These are phyloP conservation scores for Gautieria morchelliformis DNA, from an alignment of 768 basidiomycete species.

Conservation along the genomic window DNA sequence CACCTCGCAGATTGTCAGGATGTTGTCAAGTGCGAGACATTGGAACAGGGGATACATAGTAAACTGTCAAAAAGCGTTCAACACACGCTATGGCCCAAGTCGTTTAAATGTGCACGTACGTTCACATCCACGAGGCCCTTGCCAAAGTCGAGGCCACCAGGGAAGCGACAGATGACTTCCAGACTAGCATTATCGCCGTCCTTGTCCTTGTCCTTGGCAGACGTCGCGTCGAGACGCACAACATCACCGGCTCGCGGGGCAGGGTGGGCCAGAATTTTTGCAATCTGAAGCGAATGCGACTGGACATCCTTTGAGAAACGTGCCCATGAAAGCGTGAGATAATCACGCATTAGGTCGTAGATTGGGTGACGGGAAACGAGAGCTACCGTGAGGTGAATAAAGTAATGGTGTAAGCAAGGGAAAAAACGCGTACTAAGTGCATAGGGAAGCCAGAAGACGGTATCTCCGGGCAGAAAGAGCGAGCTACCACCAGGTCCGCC, in stretches of 20 bases:
- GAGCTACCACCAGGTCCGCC: conserved; percentile 83
- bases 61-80: conserved; percentile 31
- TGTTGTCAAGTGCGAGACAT: conserved; percentile 85
- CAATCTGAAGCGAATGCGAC: conserved; percentile 83
- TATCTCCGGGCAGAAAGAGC: conserved; percentile 78
- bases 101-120: conserved; percentile 11
- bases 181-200: conserved; percentile 47
- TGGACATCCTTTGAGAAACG: conserved; percentile 91
- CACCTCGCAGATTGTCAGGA: conserved; percentile 87
- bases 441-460: conserved; percentile 93
- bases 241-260: conserved; percentile 82
- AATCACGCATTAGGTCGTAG: conserved; percentile 92
- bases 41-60: conserved; percentile 97
- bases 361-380: conserved; percentile 88
- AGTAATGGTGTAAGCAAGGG: conserved; percentile 2
- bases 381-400: conserved; percentile 31
- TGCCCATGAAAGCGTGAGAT: conserved; percentile 91
- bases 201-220: conserved; percentile 38
- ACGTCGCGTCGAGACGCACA: conserved; percentile 70
- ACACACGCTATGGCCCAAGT: background rate
- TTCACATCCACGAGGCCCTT: conserved; percentile 87
- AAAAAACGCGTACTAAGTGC: conserved; percentile 57
- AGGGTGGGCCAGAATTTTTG: conserved; percentile 79
- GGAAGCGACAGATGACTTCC: conserved; percentile 84
- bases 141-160: conserved; percentile 90